Evolutionary conservation across 1,284 basidiomycete genomes (phyloP).

Genomic region (Violaceomyces palustris): DNA sequence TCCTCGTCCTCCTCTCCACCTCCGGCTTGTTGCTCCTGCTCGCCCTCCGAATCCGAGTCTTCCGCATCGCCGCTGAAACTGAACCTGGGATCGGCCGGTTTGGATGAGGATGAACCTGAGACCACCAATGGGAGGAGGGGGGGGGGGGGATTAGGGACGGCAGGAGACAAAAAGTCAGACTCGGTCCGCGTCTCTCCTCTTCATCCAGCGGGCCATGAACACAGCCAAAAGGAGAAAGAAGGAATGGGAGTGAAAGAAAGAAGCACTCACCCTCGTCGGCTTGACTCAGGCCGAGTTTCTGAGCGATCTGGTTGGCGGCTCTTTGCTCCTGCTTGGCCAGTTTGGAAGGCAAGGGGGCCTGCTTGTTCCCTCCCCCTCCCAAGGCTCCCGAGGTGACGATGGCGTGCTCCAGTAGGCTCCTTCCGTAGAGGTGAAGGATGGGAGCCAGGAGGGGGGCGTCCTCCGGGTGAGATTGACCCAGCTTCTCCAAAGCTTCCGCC

Average conservation of each 20-base stretch:
- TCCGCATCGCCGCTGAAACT: slow-evolving; percentile 44
- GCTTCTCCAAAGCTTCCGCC: slow-evolving; percentile 35
- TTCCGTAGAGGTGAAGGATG: slow-evolving; percentile 46
- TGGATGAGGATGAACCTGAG: slow-evolving; percentile 1
- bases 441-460: slow-evolving; percentile 43
- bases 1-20: slow-evolving; percentile 16
- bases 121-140: no score
- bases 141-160: no score
- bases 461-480: slow-evolving; percentile 29
- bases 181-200: no score
- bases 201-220: no score
- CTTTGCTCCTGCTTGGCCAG: neutral
- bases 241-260: no score
- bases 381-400: slow-evolving; percentile 46
- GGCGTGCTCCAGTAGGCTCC: slow-evolving; percentile 41
- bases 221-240: no score
- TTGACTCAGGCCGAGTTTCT: no score
- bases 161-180: no score
- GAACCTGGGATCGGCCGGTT: slow-evolving; percentile 25
- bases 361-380: slow-evolving; percentile 17
- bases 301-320: neutral
- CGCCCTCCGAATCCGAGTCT: slow-evolving; percentile 24
- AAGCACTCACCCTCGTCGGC: slow-evolving; percentile 1
- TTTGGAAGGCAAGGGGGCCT: slow-evolving; percentile 4
- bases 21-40: slow-evolving; percentile 10